These are phyloP conservation scores for Orbilia blumenaviensis DNA, from an alignment of 2,329 filamentous ascomycete genomes.

Conservation along the genomic window DNA sequence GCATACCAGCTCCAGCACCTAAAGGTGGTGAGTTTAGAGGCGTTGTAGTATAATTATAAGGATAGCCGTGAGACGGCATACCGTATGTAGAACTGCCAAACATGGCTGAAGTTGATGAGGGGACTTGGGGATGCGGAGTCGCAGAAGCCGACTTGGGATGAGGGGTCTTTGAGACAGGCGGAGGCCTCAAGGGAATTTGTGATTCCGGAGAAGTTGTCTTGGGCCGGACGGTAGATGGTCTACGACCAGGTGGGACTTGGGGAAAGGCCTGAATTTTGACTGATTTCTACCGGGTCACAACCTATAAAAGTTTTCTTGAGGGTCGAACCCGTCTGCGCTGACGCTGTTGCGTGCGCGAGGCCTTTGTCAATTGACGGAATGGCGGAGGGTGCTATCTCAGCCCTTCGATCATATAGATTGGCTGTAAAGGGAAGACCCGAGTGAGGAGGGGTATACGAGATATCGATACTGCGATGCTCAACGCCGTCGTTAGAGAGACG, in stretches of 20 bases:
- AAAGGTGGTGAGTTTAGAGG: constrained; percentile 54
- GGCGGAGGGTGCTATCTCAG: constrained; percentile 42
- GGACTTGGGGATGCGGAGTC: constrained; percentile 50
- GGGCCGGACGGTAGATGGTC: constrained; percentile 52
- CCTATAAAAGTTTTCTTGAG: constrained; percentile 50
- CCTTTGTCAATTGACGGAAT: constrained; percentile 29
- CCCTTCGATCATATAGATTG: constrained; percentile 46
- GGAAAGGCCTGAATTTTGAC: constrained; percentile 54
- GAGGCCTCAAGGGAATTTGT: constrained; percentile 49
- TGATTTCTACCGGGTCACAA: constrained; percentile 51
- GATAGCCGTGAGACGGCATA: constrained; percentile 54
- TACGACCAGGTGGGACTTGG: constrained; percentile 50
- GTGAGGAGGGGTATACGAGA: constrained; percentile 16
- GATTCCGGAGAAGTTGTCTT: constrained; percentile 54
- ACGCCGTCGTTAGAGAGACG: constrained; percentile 28
- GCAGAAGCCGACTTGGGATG: constrained; percentile 53
- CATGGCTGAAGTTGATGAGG: constrained; percentile 46
- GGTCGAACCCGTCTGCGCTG: constrained; percentile 46
- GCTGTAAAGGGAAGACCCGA: not conserved
- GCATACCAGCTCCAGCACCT: constrained; percentile 54
- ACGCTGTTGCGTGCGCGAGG: constrained; percentile 47
- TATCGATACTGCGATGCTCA: too few species aligned
- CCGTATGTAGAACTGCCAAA: constrained; percentile 53
- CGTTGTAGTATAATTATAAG: constrained; percentile 52
- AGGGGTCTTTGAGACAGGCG: constrained; percentile 53